phyloP scores from a whole-genome alignment of 306 rosid species.

The Cicer bijugum region DNA sequence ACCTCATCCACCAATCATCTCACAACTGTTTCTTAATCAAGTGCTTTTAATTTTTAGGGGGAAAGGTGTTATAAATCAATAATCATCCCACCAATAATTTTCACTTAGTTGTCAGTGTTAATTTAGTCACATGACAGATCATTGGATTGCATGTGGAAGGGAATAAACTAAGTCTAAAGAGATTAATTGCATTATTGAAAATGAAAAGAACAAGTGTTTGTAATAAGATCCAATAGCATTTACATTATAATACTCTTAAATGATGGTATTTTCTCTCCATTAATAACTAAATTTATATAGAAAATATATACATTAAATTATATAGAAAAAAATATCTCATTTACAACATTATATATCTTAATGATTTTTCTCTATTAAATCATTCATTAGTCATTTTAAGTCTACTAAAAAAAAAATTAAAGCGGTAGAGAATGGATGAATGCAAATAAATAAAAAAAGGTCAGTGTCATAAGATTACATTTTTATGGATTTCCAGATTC shows the following conservation, averaged over 20 bases:
- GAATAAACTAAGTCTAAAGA: conserved; percentile 43
- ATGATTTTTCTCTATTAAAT: too few species aligned
- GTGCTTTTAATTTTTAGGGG: conserved; percentile 19
- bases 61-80: conserved; percentile 4
- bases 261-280: too few species aligned
- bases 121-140: conserved; percentile 23
- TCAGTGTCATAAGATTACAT: conserved; percentile 24
- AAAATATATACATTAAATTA: too few species aligned
- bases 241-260: too few species aligned
- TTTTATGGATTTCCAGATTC: conserved; percentile 38
- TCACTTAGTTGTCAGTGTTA: conserved; percentile 45
- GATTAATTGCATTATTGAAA: background rate
- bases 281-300: too few species aligned
- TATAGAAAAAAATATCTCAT: too few species aligned
- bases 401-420: background rate
- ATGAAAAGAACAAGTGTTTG: background rate
- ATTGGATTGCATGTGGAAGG: conserved; percentile 55
- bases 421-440: background rate
- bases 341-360: too few species aligned
- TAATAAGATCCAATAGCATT: background rate
- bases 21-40: conserved; percentile 36
- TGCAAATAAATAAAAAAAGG: background rate
- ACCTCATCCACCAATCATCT: conserved; percentile 42
- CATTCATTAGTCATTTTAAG: too few species aligned
- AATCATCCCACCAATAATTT: conserved; percentile 42